A percentile compares a stretch with the other conserved stretches of the same genome.
phyloP scores from a whole-genome alignment of 495 filamentous ascomycete genomes.

The Penicillium coffeae region DNA sequence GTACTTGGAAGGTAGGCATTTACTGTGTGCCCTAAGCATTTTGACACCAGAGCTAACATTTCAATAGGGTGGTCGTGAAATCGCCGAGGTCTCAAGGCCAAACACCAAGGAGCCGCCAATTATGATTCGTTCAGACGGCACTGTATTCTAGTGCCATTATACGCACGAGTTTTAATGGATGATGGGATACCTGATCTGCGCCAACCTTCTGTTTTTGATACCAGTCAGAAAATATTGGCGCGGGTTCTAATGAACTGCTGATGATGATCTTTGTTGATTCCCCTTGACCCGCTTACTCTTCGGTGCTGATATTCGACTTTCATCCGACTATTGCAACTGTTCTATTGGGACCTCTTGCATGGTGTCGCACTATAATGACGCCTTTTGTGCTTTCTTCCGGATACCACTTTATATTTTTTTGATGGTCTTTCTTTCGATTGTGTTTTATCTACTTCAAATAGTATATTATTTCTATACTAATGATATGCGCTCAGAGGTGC shows the following conservation, averaged over 20 bases:
- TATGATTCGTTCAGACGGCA: constrained; percentile 93
- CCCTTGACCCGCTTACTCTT: constrained; percentile 11
- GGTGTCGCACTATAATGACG: constrained; percentile 1
- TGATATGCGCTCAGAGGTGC: not conserved
- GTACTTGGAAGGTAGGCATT: constrained; percentile 72
- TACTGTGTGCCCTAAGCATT: not conserved
- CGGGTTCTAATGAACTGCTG: constrained; percentile 32
- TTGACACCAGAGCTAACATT: constrained; percentile 24
- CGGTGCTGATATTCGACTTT: constrained; percentile 8
- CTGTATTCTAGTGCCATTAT: constrained; percentile 69
- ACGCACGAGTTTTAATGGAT: constrained; percentile 25
- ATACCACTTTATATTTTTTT: constrained; percentile 15
- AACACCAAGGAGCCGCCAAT: constrained; percentile 98
- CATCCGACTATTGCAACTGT: constrained; percentile 7
- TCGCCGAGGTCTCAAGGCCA: constrained; percentile 90
- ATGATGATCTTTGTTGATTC: constrained; percentile 34
- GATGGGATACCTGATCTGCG: constrained; percentile 31
- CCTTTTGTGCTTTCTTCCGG: constrained; percentile 16
- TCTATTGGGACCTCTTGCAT: constrained; percentile 18
- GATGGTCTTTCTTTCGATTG: not conserved
- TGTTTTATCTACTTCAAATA: not conserved
- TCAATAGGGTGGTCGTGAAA: constrained; percentile 82
- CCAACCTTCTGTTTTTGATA: constrained; percentile 10
- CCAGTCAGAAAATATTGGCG: constrained; percentile 11
- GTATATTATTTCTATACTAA: not conserved